These are phyloP conservation scores for Limnanthes douglasii DNA, from an alignment of 345 rosid species.

Conservation along the genomic window DNA sequence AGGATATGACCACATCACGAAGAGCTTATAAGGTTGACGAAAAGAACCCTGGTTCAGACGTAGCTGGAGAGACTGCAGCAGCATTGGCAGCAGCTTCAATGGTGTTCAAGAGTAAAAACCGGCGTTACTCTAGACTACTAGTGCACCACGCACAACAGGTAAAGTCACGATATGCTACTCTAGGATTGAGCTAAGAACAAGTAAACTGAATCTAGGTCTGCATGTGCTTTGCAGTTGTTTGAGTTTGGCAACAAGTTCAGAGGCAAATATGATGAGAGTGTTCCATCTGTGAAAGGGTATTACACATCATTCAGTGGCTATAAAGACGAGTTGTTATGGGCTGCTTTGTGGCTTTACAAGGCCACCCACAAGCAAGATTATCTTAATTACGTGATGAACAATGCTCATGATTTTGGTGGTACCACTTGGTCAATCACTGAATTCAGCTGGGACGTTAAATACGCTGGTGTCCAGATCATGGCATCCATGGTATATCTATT, in stretches of 20 bases:
- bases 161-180: too few relatives aligned
- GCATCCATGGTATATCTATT: constrained; percentile 94
- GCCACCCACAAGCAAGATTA: constrained; percentile 74
- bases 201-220: too few relatives aligned
- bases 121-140: constrained; percentile 77
- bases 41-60: constrained; percentile 85
- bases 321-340: constrained; percentile 95
- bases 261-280: constrained; percentile 66
- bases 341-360: constrained; percentile 75
- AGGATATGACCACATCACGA: constrained; percentile 95
- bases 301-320: constrained; percentile 92
- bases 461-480: constrained; percentile 64
- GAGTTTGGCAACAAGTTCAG: constrained; percentile 72
- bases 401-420: constrained; percentile 59
- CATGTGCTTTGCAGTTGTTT: constrained; percentile 79
- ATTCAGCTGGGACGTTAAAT: constrained; percentile 99
- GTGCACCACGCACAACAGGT: constrained; percentile 91
- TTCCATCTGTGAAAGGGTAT: constrained; percentile 64
- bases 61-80: constrained; percentile 86
- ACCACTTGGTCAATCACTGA: constrained; percentile 84
- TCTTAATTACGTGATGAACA: constrained; percentile 36
- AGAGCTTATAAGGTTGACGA: constrained; percentile 74
- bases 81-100: constrained; percentile 95
- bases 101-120: constrained; percentile 56
- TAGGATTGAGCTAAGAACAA: too few relatives aligned